Evolutionary conservation across 805 yeast species (phyloP).

Genomic region (Pichia californica): DNA sequence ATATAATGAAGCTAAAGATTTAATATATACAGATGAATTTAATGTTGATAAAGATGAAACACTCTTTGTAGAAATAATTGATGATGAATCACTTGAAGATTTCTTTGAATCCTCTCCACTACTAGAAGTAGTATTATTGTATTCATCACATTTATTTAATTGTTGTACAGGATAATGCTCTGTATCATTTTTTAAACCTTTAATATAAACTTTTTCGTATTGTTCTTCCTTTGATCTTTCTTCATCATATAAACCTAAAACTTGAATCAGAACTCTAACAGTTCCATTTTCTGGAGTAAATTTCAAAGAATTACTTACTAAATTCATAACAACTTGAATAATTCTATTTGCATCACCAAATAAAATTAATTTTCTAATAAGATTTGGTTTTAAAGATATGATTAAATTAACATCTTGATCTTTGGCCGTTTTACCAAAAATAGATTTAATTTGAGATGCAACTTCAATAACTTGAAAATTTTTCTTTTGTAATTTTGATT

Average conservation of each 20-base stretch:
- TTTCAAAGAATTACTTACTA: slow-evolving; percentile 84
- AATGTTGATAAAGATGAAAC: slow-evolving; percentile 23
- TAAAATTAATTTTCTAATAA: slow-evolving; percentile 54
- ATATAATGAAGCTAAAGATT: slow-evolving; percentile 38
- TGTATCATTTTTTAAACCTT: slow-evolving; percentile 16
- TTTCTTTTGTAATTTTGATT: slow-evolving; percentile 75
- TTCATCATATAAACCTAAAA: slow-evolving; percentile 69
- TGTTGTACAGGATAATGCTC: slow-evolving; percentile 10
- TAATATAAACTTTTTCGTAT: slow-evolving; percentile 42
- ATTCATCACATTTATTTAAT: neutral
- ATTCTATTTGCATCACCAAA: slow-evolving; percentile 88
- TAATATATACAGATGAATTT: slow-evolving; percentile 31
- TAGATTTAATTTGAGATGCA: slow-evolving; percentile 76
- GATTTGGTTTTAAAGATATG: slow-evolving; percentile 57
- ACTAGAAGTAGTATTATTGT: no score
- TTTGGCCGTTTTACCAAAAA: slow-evolving; percentile 71
- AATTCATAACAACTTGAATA: slow-evolving; percentile 85
- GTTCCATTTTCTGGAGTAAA: slow-evolving; percentile 88
- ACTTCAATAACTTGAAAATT: slow-evolving; percentile 77
- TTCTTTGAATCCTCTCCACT: neutral
- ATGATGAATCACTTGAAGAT: slow-evolving; percentile 1
- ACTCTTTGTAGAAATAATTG: slow-evolving; percentile 1
- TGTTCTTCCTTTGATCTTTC: slow-evolving; percentile 35
- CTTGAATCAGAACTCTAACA: slow-evolving; percentile 55
- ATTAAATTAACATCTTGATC: slow-evolving; percentile 69